Evolutionary conservation across 164 flowering plant genomes (phyloP), one percentile per base, ranked within the genome.

Genomic region (Vitis amurensis): DNA sequence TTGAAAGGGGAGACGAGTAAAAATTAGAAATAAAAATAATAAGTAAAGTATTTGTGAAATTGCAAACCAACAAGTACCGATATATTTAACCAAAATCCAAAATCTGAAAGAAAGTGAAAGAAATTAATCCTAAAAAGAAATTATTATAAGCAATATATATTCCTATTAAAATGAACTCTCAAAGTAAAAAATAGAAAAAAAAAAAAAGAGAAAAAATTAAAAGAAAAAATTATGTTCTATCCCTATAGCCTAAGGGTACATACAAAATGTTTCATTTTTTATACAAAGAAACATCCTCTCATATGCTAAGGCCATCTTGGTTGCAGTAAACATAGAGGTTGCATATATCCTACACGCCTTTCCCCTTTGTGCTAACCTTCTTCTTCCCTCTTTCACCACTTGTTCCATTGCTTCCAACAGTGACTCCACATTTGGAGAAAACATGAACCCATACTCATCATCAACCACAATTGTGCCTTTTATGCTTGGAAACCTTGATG

Each of bases 201-300:
- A 23, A 23, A 23, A 23, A 23, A 23, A 23, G 0, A 23, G 0
- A 23, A 23, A 23, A 23, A 23, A 19, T 19, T 19, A 23, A 23
- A 23, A 23, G 0, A 23, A 23, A 23, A 23, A 23, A 23, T 1
- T 23, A 23, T 23, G 2, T 23, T 23, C 27, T 23, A 23, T 23
- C 27, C 2, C 27, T 23, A 1, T 23, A 1, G 27, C 27, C 27
- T 23, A 23, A 68, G 87, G 87, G 68, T 83, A 83, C 68, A 51
- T 69, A 68, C 88, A 87, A 56, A 72, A 85, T 65, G 52, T 76
- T 3, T 29, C 11, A 48, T 83, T 82, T 69, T 84, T 86, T 76
- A 86, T 85, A 60, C 89, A 84, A 11, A 88, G 79, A 52, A 88
- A 88, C 68, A 85, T 75, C 64, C 89, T 70, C 72, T 86, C 92